Conservation (phyloP, 768 basidiomycete genomes). For the Cyclocybe cylindracea region DNA sequence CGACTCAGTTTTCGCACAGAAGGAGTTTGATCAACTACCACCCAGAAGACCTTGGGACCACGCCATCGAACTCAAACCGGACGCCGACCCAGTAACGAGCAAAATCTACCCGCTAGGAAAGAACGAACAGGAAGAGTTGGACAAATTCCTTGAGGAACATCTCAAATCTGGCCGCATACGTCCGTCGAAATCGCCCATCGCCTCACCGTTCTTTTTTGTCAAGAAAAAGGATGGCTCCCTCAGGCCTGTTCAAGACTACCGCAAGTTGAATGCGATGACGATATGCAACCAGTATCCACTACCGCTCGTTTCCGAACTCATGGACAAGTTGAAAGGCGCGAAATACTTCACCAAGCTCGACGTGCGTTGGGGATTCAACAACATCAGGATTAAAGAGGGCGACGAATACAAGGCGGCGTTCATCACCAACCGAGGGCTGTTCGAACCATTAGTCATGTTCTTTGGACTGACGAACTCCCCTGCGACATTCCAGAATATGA, state of each 20-base stretch:
- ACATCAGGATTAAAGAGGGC: constrained; percentile 33
- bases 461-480: constrained; percentile 32
- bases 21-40: neutral
- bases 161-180: constrained; percentile 1
- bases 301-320: constrained; percentile 20
- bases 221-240: constrained; percentile 16
- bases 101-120: neutral
- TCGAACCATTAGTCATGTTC: constrained; percentile 38
- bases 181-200: constrained; percentile 6
- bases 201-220: constrained; percentile 10
- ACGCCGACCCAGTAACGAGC: neutral
- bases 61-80: constrained; percentile 8
- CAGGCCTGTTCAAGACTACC: constrained; percentile 25
- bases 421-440: constrained; percentile 28
- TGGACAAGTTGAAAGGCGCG: constrained; percentile 23
- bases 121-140: neutral
- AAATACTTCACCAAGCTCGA: constrained; percentile 37
- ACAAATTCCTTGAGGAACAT: constrained; percentile 7
- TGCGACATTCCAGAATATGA: constrained; percentile 9
- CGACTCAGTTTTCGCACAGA: neutral
- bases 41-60: constrained; percentile 7
- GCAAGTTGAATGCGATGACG: constrained; percentile 28
- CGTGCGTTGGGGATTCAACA: constrained; percentile 39
- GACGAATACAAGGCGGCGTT: constrained; percentile 27
- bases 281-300: constrained; percentile 29